Conservation (phyloP, 192 early-diverging fungal genomes). For the Ambispora gerdemannii region DNA sequence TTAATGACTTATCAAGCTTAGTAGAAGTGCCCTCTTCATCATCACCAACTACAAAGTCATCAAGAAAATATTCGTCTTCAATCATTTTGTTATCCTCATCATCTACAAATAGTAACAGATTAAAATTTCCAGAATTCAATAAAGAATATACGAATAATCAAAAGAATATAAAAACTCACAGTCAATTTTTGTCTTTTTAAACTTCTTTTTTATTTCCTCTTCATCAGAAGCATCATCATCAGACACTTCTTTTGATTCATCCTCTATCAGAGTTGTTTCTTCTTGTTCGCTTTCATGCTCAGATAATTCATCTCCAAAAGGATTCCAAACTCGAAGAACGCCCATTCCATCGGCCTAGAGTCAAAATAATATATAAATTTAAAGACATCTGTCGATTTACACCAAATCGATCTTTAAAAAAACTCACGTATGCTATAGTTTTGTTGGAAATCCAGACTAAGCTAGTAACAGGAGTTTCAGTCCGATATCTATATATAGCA, state of each 20-base stretch:
- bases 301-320: too few relatives aligned
- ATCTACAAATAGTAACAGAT: too few relatives aligned
- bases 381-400: too few relatives aligned
- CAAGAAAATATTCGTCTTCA: slow-evolving; percentile 7
- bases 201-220: not conserved
- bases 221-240: not conserved
- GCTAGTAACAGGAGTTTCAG: not conserved
- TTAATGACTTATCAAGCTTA: slow-evolving; percentile 61
- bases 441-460: not conserved
- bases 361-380: too few relatives aligned
- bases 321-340: not conserved
- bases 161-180: not conserved
- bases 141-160: not conserved
- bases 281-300: too few relatives aligned
- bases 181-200: too few relatives aligned
- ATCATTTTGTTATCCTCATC: not conserved
- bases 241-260: too few relatives aligned
- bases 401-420: too few relatives aligned
- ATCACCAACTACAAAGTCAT: slow-evolving; percentile 90
- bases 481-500: not conserved
- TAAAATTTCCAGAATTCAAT: not conserved
- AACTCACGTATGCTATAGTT: not conserved
- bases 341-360: not conserved
- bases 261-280: too few relatives aligned
- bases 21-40: too few relatives aligned